Percentiles rank a stretch among this genome's conserved stretches.
These are phyloP conservation scores for Rugonectria rugulosa DNA, from an alignment of 2,329 filamentous ascomycete genomes.

Conservation along the genomic window DNA sequence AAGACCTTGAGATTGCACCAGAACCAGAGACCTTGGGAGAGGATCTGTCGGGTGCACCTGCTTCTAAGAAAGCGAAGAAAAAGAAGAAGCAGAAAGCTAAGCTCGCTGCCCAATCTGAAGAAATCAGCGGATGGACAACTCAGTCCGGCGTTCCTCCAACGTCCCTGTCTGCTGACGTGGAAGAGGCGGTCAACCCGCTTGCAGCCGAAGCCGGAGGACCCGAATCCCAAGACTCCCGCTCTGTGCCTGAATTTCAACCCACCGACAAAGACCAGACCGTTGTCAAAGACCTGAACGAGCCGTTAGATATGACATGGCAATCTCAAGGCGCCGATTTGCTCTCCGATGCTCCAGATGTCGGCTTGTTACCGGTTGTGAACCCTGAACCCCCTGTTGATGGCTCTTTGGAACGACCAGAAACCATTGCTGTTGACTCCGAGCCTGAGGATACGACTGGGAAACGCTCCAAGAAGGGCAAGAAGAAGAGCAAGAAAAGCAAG, in stretches of 20 bases:
- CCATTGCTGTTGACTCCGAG: background rate
- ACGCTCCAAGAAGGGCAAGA: constrained; percentile 41
- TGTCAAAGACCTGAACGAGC: background rate
- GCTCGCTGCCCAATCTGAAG: constrained; percentile 3
- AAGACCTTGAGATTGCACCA: background rate
- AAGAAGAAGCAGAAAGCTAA: constrained; percentile 14
- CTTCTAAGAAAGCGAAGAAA: constrained; percentile 16
- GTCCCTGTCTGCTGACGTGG: constrained; percentile 6
- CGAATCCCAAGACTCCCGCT: constrained; percentile 2
- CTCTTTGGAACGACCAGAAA: background rate
- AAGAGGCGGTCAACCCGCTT: constrained; percentile 19
- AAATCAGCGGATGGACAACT: constrained; percentile 6
- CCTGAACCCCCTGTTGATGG: background rate
- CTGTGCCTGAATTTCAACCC: constrained; percentile 6
- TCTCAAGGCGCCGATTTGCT: background rate
- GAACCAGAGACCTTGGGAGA: constrained; percentile 3
- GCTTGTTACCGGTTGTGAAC: background rate
- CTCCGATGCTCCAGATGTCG: background rate
- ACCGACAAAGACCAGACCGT: constrained; percentile 1
- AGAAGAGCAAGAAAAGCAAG: constrained; percentile 44
- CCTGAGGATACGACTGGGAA: constrained; percentile 9
- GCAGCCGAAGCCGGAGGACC: constrained; percentile 13
- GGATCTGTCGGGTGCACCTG: constrained; percentile 12
- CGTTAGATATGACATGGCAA: background rate
- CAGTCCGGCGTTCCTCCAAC: background rate